phyloP scores from a whole-genome alignment of 192 early-diverging fungal genomes.

The Coemansia sp. region DNA sequence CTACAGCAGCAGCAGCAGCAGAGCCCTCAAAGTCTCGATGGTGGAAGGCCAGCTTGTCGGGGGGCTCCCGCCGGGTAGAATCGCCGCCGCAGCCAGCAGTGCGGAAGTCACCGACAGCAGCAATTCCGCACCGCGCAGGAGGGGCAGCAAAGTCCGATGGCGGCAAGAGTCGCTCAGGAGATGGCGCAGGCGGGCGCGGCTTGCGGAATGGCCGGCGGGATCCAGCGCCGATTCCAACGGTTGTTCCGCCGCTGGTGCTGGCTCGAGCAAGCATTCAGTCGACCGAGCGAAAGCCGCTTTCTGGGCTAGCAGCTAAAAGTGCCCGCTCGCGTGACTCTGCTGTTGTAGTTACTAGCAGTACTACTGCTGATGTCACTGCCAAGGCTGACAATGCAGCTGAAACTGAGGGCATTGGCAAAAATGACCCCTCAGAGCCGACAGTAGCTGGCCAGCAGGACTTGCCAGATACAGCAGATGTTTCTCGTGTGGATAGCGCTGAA shows the following conservation, averaged over 20 bases:
- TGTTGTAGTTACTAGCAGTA: not conserved
- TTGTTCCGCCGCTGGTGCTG: conserved; percentile 37
- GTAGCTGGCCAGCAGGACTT: not conserved
- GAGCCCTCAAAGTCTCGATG: conserved; percentile 25
- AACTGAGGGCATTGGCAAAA: not conserved
- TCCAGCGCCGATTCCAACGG: conserved; percentile 38
- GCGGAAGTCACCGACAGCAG: not conserved
- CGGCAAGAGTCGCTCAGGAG: conserved; percentile 3
- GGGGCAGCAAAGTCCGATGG: conserved; percentile 1
- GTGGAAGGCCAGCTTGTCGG: conserved; percentile 45
- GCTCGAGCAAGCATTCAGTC: conserved; percentile 14
- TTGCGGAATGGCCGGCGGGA: conserved; percentile 10
- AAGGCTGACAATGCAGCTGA: not conserved
- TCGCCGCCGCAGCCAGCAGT: not conserved
- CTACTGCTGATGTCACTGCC: not conserved
- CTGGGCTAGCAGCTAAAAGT: not conserved
- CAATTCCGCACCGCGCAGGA: not conserved
- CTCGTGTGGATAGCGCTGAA: not conserved
- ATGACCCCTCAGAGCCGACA: not conserved
- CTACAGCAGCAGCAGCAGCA: not conserved
- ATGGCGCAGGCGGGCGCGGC: conserved; percentile 10
- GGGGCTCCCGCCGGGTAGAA: conserved; percentile 3
- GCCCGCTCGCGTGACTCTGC: conserved; percentile 4
- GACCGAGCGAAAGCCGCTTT: not conserved
- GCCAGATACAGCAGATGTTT: not conserved